Conservation (phyloP, 345 rosid genomes). For the Brassica cretica region DNA sequence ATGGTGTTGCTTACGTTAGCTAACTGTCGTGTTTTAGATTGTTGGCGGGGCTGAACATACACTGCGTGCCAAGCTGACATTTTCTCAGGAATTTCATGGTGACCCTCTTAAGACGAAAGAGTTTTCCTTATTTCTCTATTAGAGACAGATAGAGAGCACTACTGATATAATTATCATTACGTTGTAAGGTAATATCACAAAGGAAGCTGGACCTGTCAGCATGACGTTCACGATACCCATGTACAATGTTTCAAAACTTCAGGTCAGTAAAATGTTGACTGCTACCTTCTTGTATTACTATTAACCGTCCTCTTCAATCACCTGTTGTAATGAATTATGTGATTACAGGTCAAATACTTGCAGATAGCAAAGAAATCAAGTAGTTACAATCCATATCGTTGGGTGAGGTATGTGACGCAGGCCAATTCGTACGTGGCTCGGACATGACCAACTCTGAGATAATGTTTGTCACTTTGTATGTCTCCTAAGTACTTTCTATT, state of each 20-base stretch:
- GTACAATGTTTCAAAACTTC: slow-evolving; percentile 90
- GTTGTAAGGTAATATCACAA: slow-evolving; percentile 76
- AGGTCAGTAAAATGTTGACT: slow-evolving; percentile 49
- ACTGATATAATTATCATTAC: neutral
- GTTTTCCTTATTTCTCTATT: neutral
- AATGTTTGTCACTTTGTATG: slow-evolving; percentile 17
- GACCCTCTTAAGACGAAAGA: neutral
- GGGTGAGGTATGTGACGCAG: slow-evolving; percentile 99
- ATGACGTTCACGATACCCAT: slow-evolving; percentile 96
- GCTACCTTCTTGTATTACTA: neutral
- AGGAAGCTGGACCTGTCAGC: slow-evolving; percentile 97
- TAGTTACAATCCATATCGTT: slow-evolving; percentile 81
- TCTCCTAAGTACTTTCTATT: neutral
- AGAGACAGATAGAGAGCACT: neutral
- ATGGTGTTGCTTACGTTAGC: neutral
- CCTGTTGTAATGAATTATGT: neutral
- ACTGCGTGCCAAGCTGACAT: slow-evolving; percentile 89
- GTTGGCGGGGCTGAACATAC: slow-evolving; percentile 93
- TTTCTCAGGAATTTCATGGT: slow-evolving; percentile 89
- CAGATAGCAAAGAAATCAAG: slow-evolving; percentile 94
- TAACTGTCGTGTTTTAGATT: slow-evolving; percentile 49
- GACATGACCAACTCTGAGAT: slow-evolving; percentile 39
- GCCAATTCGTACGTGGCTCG: slow-evolving; percentile 97
- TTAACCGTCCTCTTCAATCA: neutral
- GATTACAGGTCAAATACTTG: slow-evolving; percentile 87